Evolutionary conservation across 306 rosid species (phyloP).

Genomic region (Senna siamea): DNA sequence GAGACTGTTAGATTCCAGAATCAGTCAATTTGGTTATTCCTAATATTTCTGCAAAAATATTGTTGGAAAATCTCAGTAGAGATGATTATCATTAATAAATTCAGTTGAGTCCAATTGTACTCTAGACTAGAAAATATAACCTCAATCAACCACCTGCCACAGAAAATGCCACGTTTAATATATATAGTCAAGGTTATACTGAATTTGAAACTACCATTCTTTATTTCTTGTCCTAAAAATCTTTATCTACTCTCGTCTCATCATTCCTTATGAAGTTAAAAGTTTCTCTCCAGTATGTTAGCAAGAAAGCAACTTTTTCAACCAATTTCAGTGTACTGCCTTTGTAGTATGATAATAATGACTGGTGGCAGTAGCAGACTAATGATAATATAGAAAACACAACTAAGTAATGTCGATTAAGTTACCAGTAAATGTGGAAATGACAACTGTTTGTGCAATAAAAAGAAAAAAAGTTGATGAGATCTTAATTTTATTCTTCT

Average conservation of each 20-base stretch:
- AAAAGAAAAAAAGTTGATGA: not conserved
- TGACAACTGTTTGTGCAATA: not conserved
- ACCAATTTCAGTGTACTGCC: constrained; percentile 24
- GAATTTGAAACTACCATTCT: constrained; percentile 14
- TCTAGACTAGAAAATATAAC: constrained; percentile 25
- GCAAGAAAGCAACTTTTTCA: constrained; percentile 27
- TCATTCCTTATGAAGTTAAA: not conserved
- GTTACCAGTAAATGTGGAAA: constrained; percentile 24
- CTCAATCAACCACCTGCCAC: constrained; percentile 9
- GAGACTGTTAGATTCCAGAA: constrained; percentile 12
- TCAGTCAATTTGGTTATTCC: constrained; percentile 2
- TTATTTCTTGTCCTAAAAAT: constrained; percentile 12
- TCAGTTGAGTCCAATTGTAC: constrained; percentile 6
- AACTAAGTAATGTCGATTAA: constrained; percentile 1
- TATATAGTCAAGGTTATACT: constrained; percentile 9
- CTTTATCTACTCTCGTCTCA: not conserved
- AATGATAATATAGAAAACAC: constrained; percentile 20
- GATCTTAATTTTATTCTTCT: not conserved
- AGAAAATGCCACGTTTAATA: not conserved
- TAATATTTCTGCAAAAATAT: constrained; percentile 14
- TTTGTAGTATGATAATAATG: not conserved
- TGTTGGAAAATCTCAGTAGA: not conserved
- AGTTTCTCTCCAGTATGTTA: not conserved
- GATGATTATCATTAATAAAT: constrained; percentile 1
- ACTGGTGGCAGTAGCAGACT: constrained; percentile 2